Evolutionary conservation across 331 rosid genomes (phyloP).

Genomic region (Rhamnella rubrinervis): DNA sequence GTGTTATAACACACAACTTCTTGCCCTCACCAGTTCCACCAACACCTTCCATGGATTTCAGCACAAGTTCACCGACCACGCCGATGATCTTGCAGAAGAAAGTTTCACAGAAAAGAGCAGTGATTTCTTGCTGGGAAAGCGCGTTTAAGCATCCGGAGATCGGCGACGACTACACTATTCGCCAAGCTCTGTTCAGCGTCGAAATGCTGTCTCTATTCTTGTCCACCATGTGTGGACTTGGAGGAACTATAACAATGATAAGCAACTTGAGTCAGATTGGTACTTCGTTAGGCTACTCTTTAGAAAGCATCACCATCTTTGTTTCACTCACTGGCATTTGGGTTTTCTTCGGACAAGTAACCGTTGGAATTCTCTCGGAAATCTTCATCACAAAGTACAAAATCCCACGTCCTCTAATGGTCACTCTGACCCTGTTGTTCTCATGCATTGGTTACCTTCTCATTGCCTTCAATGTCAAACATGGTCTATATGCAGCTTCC

Average conservation of each 20-base stretch:
- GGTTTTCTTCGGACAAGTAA: slow-evolving; percentile 32
- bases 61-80: no score
- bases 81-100: no score
- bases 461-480: slow-evolving; percentile 7
- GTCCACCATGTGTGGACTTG: slow-evolving; percentile 30
- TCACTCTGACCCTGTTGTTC: slow-evolving; percentile 1
- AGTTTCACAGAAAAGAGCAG: no score
- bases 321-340: slow-evolving; percentile 36
- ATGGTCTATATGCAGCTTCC: slow-evolving; percentile 9
- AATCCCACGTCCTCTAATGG: slow-evolving; percentile 9
- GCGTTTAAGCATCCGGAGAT: slow-evolving; percentile 18
- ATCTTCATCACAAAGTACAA: slow-evolving; percentile 14
- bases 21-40: not conserved
- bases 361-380: slow-evolving; percentile 26
- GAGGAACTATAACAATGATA: slow-evolving; percentile 26
- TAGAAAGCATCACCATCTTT: slow-evolving; percentile 21
- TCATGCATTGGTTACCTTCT: slow-evolving; percentile 14
- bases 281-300: slow-evolving; percentile 14
- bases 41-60: not conserved
- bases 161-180: slow-evolving; percentile 29
- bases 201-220: slow-evolving; percentile 26
- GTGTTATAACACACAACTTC: not conserved
- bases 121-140: slow-evolving; percentile 16
- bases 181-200: slow-evolving; percentile 31
- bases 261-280: slow-evolving; percentile 34